A percentile compares a stretch with the other conserved stretches of the same genome.
Evolutionary conservation across 2,329 filamentous ascomycete species (phyloP).

Genomic region (Cordyceps tenuipes): DNA sequence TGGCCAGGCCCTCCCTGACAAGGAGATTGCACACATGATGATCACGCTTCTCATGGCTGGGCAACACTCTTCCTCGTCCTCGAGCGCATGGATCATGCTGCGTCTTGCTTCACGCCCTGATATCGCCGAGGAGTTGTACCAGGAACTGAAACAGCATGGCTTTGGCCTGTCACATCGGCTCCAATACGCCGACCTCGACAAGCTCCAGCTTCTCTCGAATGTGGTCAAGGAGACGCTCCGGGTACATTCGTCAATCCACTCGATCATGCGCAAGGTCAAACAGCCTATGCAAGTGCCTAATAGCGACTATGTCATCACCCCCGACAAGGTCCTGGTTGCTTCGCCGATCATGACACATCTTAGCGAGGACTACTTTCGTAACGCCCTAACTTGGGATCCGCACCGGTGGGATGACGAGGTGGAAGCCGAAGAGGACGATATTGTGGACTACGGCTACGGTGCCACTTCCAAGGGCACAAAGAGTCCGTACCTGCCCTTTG

Average conservation of each 20-base stretch:
- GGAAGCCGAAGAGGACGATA: slow-evolving; percentile 16
- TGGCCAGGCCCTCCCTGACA: slow-evolving; percentile 58
- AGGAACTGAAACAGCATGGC: slow-evolving; percentile 49
- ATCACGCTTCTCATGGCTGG: slow-evolving; percentile 82
- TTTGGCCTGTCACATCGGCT: slow-evolving; percentile 24
- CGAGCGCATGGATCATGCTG: slow-evolving; percentile 69
- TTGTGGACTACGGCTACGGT: slow-evolving; percentile 24
- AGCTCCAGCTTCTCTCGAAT: neutral
- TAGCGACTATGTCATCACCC: slow-evolving; percentile 45
- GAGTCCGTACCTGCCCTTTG: slow-evolving; percentile 55
- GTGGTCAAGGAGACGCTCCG: slow-evolving; percentile 65
- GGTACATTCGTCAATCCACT: slow-evolving; percentile 64
- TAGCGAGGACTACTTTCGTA: slow-evolving; percentile 51
- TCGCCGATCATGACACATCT: slow-evolving; percentile 36
- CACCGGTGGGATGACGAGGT: slow-evolving; percentile 23
- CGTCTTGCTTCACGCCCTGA: slow-evolving; percentile 64
- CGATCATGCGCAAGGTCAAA: slow-evolving; percentile 65
- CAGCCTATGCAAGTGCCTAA: slow-evolving; percentile 52
- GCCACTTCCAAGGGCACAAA: slow-evolving; percentile 24
- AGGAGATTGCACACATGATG: slow-evolving; percentile 78
- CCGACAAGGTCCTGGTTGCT: slow-evolving; percentile 39
- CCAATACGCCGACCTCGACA: slow-evolving; percentile 15
- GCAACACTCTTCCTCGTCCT: slow-evolving; percentile 71
- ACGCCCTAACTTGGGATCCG: slow-evolving; percentile 23
- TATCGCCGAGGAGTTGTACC: slow-evolving; percentile 61